phyloP scores from a whole-genome alignment of 345 rosid genomes.

The Euphorbia peplus region DNA sequence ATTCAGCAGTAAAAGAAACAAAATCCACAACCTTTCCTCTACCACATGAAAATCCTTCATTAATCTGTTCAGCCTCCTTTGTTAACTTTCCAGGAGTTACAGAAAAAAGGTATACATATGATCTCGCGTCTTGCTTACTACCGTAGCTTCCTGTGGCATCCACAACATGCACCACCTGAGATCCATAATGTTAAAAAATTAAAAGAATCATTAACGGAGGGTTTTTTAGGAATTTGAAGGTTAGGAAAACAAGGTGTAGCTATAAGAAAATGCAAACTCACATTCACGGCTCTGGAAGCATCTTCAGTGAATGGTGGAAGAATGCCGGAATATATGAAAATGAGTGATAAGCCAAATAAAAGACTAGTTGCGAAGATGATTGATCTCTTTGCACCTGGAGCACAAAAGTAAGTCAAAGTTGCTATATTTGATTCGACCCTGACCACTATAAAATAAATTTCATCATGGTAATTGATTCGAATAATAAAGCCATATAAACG shows the following conservation, averaged over 20 bases:
- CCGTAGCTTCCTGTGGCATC: conserved; percentile 51
- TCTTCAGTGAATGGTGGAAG: conserved; percentile 73
- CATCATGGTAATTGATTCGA: background rate
- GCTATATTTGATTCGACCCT: background rate
- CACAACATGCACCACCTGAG: conserved; percentile 87
- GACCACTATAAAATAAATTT: too few species aligned
- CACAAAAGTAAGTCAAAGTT: background rate
- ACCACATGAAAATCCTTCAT: conserved; percentile 76
- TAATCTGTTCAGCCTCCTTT: conserved; percentile 59
- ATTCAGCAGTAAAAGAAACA: conserved; percentile 62
- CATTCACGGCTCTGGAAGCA: conserved; percentile 85
- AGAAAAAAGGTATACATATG: conserved; percentile 68
- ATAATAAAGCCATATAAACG: background rate
- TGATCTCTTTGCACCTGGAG: conserved; percentile 61
- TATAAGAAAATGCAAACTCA: conserved; percentile 32
- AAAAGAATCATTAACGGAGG: background rate
- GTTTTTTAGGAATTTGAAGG: background rate
- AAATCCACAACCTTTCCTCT: conserved; percentile 69
- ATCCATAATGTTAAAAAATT: conserved; percentile 4
- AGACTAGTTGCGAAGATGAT: conserved; percentile 46
- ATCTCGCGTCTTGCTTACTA: conserved; percentile 45
- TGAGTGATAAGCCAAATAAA: conserved; percentile 53
- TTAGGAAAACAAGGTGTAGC: background rate
- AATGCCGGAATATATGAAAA: conserved; percentile 50
- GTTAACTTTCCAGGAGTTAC: conserved; percentile 80